Percentiles rank a stretch among this genome's conserved stretches.
These are phyloP conservation scores for Xylaria hypoxylon DNA, from an alignment of 2,329 filamentous ascomycete species.

Conservation along the genomic window DNA sequence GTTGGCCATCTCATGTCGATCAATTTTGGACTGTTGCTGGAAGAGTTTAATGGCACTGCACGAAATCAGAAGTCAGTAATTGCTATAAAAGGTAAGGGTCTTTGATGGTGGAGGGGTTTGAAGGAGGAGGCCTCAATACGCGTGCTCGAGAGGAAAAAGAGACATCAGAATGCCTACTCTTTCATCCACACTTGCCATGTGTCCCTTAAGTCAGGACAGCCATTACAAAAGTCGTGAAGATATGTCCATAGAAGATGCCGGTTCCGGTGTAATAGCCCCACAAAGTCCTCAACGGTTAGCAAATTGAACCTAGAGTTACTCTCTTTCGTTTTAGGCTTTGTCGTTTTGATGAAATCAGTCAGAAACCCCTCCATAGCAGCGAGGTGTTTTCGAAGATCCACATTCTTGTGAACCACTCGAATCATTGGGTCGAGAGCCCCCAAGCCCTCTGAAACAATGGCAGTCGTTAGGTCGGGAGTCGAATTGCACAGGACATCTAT, in stretches of 20 bases:
- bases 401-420: conserved; percentile 74
- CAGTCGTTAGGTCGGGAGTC: conserved; percentile 78
- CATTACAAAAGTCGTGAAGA: conserved; percentile 75
- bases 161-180: conserved; percentile 46
- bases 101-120: background rate
- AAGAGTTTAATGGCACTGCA: conserved; percentile 66
- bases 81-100: background rate
- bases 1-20: background rate
- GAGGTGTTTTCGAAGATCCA: conserved; percentile 77
- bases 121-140: background rate
- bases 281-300: conserved; percentile 78
- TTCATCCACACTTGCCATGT: conserved; percentile 72
- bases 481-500: conserved; percentile 73
- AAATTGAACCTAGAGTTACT: conserved; percentile 50
- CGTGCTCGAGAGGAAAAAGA: background rate
- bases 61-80: conserved; percentile 13
- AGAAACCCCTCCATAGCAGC: conserved; percentile 75
- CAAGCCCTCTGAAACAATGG: conserved; percentile 72
- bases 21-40: conserved; percentile 44
- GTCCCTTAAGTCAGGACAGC: conserved; percentile 73
- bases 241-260: conserved; percentile 74
- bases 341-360: conserved; percentile 74
- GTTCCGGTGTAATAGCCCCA: conserved; percentile 73
- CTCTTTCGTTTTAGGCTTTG: conserved; percentile 60
- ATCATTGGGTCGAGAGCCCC: conserved; percentile 81